phyloP scores from a whole-genome alignment of 2,329 filamentous ascomycete species.

The Cryphonectria naterciae region DNA sequence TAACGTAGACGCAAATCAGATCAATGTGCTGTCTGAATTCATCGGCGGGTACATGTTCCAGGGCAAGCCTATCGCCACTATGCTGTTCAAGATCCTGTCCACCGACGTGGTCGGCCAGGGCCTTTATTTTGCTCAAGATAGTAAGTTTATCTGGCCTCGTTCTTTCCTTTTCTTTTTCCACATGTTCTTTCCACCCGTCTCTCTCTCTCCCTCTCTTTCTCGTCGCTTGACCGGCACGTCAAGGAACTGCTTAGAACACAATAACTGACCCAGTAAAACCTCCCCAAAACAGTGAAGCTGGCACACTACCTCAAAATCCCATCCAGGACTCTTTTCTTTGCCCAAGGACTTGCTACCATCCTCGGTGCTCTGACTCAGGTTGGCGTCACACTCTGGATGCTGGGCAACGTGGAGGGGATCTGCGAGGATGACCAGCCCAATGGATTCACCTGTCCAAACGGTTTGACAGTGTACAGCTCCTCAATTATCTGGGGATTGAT shows the following conservation, averaged over 20 bases:
- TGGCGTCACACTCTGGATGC: conserved; percentile 41
- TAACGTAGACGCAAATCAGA: conserved; percentile 52
- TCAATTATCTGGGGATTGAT: conserved; percentile 57
- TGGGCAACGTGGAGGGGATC: conserved; percentile 45
- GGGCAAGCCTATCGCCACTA: conserved; percentile 51
- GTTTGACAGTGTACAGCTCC: conserved; percentile 52
- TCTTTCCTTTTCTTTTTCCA: too few species aligned
- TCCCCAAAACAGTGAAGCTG: conserved; percentile 44
- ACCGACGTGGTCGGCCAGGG: conserved; percentile 48
- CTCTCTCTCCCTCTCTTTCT: too few species aligned
- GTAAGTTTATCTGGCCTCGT: not conserved
- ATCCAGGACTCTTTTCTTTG: conserved; percentile 50
- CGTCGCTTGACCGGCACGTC: not conserved
- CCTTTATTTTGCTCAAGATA: conserved; percentile 51
- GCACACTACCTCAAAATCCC: conserved; percentile 57
- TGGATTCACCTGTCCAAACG: conserved; percentile 53
- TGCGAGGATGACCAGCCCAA: conserved; percentile 46
- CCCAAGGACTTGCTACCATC: conserved; percentile 52
- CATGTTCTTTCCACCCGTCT: not conserved
- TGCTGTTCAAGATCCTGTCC: conserved; percentile 48
- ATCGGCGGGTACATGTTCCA: conserved; percentile 53
- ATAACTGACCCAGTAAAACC: not conserved
- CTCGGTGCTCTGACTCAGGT: conserved; percentile 50
- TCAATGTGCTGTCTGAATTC: conserved; percentile 53
- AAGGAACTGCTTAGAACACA: not conserved